Base-by-base conservation (phyloP, 345 rosid species). In the Theobroma cacao region DNA sequence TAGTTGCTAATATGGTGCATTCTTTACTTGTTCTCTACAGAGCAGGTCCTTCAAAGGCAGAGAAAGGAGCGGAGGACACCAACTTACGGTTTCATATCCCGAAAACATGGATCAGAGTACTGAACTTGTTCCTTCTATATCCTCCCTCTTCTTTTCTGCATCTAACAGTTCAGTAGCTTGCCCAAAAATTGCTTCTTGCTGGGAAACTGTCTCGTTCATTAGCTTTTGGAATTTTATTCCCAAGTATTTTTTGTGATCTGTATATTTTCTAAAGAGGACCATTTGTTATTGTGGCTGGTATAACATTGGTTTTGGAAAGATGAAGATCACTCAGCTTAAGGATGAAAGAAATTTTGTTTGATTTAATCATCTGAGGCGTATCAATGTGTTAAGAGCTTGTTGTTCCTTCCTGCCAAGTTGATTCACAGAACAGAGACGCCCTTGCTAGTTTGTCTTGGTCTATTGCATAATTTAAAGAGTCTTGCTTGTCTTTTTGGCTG, bases 101-200 rank as follows among this genome's bases (percentile, higher is more conserved):
- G 70, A 60, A 63, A 74, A 71, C 71, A 69, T 85, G 86, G 82
- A 79, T 78, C 82, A 56, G 68, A 80, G 85, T 85, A 83, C 60
- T 75, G 45, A 34, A 22, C 52, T 45, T 74, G 52, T 74, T 77
- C 66, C 68, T 18, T 58, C 18, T n/a, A 20, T n/a, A 36, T 74
- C 20, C 26, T 38, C 53, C 17, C 55, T 62, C 40, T 26, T 71
- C 68, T 66, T 52, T 59, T 52, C 69, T 58, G 48, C 65, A 4
- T 59, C 28, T 13, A 34, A 43, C 9, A 14, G 77, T 52, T 78
- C 70, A 30, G 30, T 26, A 62, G 33, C 36, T 74, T n/a, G 22
- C 60, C n/a, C 18, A 38, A 78, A 38, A 28, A 30, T 60, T 48
- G 48, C 22, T 58, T 67, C 15, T 72, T 52, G 38, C 33, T 28